phyloP scores from a whole-genome alignment of 768 basidiomycete species.

The Termitomyces sp. region DNA sequence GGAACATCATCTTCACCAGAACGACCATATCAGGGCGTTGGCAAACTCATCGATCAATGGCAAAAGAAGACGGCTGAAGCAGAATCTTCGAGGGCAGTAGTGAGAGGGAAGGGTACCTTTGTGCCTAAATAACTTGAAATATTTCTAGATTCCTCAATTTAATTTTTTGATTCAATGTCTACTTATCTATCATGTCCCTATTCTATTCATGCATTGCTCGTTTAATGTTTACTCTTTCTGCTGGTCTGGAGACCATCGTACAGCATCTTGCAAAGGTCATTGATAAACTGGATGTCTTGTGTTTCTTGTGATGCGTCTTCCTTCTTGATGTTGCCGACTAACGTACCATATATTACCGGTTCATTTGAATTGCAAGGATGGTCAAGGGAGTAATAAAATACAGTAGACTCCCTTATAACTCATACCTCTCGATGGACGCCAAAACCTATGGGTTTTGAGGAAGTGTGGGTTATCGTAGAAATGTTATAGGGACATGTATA shows the following conservation, averaged over 20 bases:
- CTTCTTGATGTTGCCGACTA: no score
- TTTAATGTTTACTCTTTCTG: not conserved
- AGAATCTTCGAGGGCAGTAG: conserved; percentile 30
- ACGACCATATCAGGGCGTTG: conserved; percentile 76
- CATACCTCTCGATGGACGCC: no score
- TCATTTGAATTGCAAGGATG: no score
- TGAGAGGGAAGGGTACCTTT: conserved; percentile 27
- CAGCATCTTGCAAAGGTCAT: not conserved
- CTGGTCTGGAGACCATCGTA: not conserved
- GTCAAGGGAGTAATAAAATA: no score
- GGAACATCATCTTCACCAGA: conserved; percentile 63
- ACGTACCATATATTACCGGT: no score
- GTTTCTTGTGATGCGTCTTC: not conserved
- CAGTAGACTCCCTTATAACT: no score
- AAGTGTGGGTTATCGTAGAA: no score
- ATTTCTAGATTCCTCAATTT: conserved; percentile 17
- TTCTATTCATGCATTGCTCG: not conserved
- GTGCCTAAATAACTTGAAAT: conserved; percentile 35
- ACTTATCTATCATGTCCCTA: not conserved
- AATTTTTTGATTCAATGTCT: not conserved
- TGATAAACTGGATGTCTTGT: not conserved
- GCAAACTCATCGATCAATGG: conserved; percentile 85
- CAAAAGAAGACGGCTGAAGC: conserved; percentile 71
- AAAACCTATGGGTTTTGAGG: no score
- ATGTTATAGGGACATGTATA: no score